phyloP scores from a whole-genome alignment of 495 filamentous ascomycete genomes.

The Lineolata rhizophorae region DNA sequence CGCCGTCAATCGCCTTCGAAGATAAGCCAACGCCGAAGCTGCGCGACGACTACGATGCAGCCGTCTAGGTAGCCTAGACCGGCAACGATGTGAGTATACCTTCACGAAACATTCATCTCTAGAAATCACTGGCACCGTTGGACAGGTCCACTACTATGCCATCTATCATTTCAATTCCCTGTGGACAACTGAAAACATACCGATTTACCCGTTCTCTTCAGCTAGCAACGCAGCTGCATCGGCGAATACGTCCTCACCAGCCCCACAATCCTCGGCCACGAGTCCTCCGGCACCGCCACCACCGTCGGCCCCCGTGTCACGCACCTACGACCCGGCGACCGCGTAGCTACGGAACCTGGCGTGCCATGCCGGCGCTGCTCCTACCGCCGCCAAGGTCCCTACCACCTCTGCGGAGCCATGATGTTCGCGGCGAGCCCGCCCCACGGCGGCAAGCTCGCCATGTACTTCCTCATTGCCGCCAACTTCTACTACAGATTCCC shows the following conservation, averaged over 20 bases:
- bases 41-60: slow-evolving; percentile 13
- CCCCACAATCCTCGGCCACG: slow-evolving; percentile 15
- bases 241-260: slow-evolving; percentile 15
- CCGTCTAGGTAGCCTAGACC: slow-evolving; percentile 18
- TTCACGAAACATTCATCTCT: too few species aligned
- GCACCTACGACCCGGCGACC: slow-evolving; percentile 20
- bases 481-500: background rate
- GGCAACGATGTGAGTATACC: slow-evolving; percentile 20
- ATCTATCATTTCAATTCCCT: too few species aligned
- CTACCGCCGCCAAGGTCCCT: slow-evolving; percentile 28
- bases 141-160: too few species aligned
- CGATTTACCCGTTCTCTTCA: slow-evolving; percentile 19
- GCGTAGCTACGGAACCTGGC: slow-evolving; percentile 32
- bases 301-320: slow-evolving; percentile 2
- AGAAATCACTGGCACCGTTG: too few species aligned
- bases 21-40: slow-evolving; percentile 17
- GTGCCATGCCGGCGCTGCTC: slow-evolving; percentile 28
- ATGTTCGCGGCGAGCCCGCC: slow-evolving; percentile 31
- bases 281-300: slow-evolving; percentile 6
- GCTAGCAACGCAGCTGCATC: slow-evolving; percentile 19
- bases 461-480: background rate
- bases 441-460: slow-evolving; percentile 23
- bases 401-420: slow-evolving; percentile 31
- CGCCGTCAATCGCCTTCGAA: slow-evolving; percentile 18
- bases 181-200: too few species aligned